Evolutionary conservation across 2,329 filamentous ascomycete species (phyloP).

Genomic region (Talaromyces piceae): DNA sequence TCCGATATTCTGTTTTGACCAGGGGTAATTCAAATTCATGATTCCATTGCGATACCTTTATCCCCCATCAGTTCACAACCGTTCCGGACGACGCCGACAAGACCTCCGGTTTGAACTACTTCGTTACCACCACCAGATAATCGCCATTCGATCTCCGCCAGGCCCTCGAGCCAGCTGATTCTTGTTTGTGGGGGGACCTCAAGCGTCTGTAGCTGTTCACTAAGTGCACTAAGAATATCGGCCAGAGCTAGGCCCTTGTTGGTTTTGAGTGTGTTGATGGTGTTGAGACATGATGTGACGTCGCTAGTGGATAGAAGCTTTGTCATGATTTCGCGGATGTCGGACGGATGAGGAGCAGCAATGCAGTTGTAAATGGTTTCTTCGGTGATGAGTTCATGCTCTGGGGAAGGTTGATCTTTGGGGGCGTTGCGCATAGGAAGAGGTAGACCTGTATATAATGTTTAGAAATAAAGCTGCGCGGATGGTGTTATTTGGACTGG

Average conservation of each 20-base stretch:
- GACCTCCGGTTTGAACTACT: constrained; percentile 79
- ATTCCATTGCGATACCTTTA: constrained; percentile 17
- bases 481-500: constrained; percentile 3
- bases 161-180: constrained; percentile 82
- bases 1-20: neutral
- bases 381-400: constrained; percentile 80
- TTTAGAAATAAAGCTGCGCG: neutral
- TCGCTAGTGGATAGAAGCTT: constrained; percentile 79
- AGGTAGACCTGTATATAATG: constrained; percentile 53
- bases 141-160: constrained; percentile 89
- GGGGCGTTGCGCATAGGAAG: constrained; percentile 54
- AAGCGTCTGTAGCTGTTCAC: constrained; percentile 72
- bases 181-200: constrained; percentile 82
- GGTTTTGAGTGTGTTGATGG: constrained; percentile 79
- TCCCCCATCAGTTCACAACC: constrained; percentile 68
- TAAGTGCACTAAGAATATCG: constrained; percentile 81
- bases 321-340: constrained; percentile 75
- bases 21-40: neutral
- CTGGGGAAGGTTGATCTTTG: constrained; percentile 50
- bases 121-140: constrained; percentile 83
- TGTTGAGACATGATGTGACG: constrained; percentile 80
- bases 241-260: constrained; percentile 81
- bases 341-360: constrained; percentile 83
- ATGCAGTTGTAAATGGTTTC: constrained; percentile 95
- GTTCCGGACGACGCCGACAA: constrained; percentile 79